A percentile compares a stretch with the other conserved stretches of the same genome.
These are phyloP conservation scores for Sclerospora graminicola DNA, from an alignment of 352 stramenopile genomes.

Conservation along the genomic window DNA sequence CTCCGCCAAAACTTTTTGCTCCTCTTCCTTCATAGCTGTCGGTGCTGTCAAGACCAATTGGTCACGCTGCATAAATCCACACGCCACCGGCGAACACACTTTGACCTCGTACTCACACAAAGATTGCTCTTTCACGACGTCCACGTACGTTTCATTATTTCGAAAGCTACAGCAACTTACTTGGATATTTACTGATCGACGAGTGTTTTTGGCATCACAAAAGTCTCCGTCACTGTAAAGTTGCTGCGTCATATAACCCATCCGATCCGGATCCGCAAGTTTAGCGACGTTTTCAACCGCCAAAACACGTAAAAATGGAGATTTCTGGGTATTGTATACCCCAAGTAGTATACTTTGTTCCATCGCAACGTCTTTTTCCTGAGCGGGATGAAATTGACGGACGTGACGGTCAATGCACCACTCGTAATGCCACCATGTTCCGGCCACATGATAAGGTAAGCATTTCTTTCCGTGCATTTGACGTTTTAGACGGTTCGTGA, in stretches of 20 bases:
- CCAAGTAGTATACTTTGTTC: conserved; percentile 36
- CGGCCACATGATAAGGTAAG: conserved; percentile 44
- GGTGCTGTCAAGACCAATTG: conserved; percentile 51
- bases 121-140: conserved; percentile 39
- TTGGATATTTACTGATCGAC: conserved; percentile 29
- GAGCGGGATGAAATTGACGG: conserved; percentile 48
- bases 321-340: conserved; percentile 17
- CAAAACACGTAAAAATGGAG: conserved; percentile 32
- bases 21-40: conserved; percentile 40
- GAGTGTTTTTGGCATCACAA: conserved; percentile 6
- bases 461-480: conserved; percentile 40
- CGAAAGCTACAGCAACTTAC: conserved; percentile 73
- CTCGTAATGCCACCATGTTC: conserved; percentile 79
- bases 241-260: conserved; percentile 51
- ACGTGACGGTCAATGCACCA: conserved; percentile 68
- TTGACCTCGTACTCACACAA: conserved; percentile 49
- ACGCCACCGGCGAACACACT: conserved; percentile 68
- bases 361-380: conserved; percentile 5
- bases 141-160: conserved; percentile 78
- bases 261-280: conserved; percentile 35
- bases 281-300: conserved; percentile 24
- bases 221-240: conserved; percentile 42
- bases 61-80: conserved; percentile 57
- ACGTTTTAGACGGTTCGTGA: conserved; percentile 59
- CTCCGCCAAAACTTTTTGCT: conserved; percentile 34